phyloP scores from a whole-genome alignment of 148 eudicot species.

The Arctostaphylos glauca region DNA sequence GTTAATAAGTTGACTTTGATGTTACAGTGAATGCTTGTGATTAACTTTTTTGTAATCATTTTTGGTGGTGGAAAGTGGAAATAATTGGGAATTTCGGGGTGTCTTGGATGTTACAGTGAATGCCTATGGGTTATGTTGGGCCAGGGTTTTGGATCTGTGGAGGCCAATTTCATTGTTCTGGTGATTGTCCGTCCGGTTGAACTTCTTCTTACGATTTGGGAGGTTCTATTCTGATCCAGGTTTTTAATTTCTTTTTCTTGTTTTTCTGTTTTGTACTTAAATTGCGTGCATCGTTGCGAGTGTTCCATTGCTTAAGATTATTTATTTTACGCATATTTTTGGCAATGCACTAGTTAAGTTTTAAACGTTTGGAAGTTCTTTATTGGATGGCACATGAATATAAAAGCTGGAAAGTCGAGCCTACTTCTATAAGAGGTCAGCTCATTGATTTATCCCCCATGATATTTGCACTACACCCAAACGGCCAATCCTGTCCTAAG shows the following conservation, averaged over 20 bases:
- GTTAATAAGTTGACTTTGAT: neutral
- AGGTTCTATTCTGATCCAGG: conserved; percentile 27
- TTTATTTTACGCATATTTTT: neutral
- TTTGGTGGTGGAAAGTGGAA: conserved; percentile 14
- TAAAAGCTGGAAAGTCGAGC: neutral
- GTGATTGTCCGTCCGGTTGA: conserved; percentile 44
- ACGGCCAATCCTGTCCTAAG: neutral
- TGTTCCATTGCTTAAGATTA: neutral
- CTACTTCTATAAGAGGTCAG: neutral
- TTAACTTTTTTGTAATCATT: neutral
- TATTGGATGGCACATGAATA: neutral
- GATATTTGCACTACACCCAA: neutral
- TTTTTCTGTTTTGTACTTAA: conserved; percentile 7
- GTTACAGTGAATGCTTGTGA: neutral
- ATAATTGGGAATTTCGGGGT: neutral
- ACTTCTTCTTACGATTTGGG: conserved; percentile 24
- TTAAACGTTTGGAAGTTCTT: neutral
- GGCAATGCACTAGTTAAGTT: neutral
- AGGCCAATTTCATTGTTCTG: conserved; percentile 35
- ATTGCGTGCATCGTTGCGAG: neutral
- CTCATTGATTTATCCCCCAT: neutral
- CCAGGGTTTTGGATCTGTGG: conserved; percentile 31
- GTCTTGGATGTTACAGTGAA: conserved; percentile 34
- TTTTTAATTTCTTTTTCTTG: conserved; percentile 1
- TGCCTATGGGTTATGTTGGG: conserved; percentile 51